phyloP scores from a whole-genome alignment of 208 protist genomes.

The Leishmania turanica region DNA sequence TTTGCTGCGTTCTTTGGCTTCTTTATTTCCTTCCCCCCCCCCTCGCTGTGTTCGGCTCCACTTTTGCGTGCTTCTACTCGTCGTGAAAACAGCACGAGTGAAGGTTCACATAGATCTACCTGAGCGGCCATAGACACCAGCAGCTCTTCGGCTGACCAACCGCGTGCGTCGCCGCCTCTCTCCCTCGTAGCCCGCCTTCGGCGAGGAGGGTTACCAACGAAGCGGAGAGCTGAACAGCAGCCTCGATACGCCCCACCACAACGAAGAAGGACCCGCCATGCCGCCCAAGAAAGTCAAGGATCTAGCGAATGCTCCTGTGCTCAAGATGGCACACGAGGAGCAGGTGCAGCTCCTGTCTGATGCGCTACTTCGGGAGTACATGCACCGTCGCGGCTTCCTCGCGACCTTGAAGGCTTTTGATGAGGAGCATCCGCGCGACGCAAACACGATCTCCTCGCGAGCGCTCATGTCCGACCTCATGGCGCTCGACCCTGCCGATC shows the following conservation, averaged over 20 bases:
- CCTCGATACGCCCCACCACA: background rate
- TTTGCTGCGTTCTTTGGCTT: background rate
- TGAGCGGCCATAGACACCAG: constrained; percentile 20
- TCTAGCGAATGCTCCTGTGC: constrained; percentile 53
- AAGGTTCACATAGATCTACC: constrained; percentile 12
- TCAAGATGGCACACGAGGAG: constrained; percentile 70
- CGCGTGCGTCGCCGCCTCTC: background rate
- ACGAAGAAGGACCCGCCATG: constrained; percentile 27
- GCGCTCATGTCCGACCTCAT: constrained; percentile 91
- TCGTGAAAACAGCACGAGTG: background rate
- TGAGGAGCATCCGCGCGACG: constrained; percentile 78
- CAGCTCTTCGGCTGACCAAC: background rate
- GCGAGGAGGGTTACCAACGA: background rate
- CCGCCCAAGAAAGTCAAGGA: constrained; percentile 68
- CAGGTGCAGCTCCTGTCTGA: constrained; percentile 87
- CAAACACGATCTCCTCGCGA: constrained; percentile 82
- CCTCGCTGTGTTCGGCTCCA: background rate
- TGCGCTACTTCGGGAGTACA: constrained; percentile 91
- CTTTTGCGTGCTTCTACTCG: background rate
- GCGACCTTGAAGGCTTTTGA: constrained; percentile 88
- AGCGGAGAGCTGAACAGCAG: background rate
- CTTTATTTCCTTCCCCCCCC: too few relatives aligned
- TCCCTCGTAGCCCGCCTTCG: background rate
- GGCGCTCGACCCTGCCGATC: constrained; percentile 49
- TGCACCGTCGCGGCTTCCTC: constrained; percentile 86